These are phyloP conservation scores for Venturia asperata DNA, from an alignment of 2,329 filamentous ascomycete species.

Conservation along the genomic window DNA sequence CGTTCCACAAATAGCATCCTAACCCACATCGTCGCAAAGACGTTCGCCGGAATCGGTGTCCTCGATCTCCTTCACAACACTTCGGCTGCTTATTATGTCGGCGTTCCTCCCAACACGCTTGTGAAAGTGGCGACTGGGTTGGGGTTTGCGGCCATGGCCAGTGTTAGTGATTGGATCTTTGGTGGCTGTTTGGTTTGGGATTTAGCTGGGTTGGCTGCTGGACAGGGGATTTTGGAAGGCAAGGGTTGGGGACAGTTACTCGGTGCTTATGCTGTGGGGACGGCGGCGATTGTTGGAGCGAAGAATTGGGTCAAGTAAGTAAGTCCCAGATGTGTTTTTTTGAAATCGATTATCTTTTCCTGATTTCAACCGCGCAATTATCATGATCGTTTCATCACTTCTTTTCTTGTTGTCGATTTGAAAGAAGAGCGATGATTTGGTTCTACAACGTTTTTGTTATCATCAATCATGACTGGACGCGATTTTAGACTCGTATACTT, in stretches of 20 bases:
- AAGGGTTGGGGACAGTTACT: slow-evolving; percentile 45
- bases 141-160: slow-evolving; percentile 45
- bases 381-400: no score
- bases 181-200: slow-evolving; percentile 54
- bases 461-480: no score
- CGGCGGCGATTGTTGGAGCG: slow-evolving; percentile 46
- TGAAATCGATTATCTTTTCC: background rate
- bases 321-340: background rate
- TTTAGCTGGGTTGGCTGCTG: slow-evolving; percentile 47
- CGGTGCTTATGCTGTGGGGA: slow-evolving; percentile 45
- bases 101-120: slow-evolving; percentile 38
- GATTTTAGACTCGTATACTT: no score
- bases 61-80: slow-evolving; percentile 54
- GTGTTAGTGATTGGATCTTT: slow-evolving; percentile 53
- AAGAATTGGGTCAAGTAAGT: slow-evolving; percentile 49
- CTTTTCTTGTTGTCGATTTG: no score
- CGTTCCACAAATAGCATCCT: slow-evolving; percentile 46
- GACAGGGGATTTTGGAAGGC: slow-evolving; percentile 40
- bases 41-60: slow-evolving; percentile 54
- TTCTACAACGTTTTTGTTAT: no score
- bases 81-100: slow-evolving; percentile 48
- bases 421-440: no score
- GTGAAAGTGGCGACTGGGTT: slow-evolving; percentile 49
- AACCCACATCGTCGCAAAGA: slow-evolving; percentile 52
- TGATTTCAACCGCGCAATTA: no score